A percentile compares a stretch with the other conserved stretches of the same genome.
Evolutionary conservation across 805 yeast species (phyloP).

Genomic region (Kazachstania africana): DNA sequence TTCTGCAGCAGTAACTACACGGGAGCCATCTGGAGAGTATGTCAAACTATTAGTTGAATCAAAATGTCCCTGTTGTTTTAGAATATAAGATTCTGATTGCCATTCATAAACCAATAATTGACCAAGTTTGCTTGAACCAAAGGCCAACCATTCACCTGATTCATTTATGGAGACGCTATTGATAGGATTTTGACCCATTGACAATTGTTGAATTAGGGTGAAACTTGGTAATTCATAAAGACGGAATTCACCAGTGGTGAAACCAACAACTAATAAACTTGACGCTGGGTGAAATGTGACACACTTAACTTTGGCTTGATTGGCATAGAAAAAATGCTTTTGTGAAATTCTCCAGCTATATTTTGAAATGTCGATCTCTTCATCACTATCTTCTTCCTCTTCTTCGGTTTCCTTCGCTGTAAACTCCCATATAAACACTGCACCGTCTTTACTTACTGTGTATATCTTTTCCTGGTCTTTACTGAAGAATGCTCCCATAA

Average conservation of each 20-base stretch:
- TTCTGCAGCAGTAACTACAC: conserved; percentile 86
- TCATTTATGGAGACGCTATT: conserved; percentile 69
- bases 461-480: conserved; percentile 81
- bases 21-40: conserved; percentile 91
- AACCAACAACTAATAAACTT: conserved; percentile 76
- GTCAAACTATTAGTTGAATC: conserved; percentile 76
- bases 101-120: conserved; percentile 94
- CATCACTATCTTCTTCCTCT: conserved; percentile 33
- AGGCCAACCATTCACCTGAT: conserved; percentile 94
- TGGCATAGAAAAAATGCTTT: conserved; percentile 62
- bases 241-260: conserved; percentile 80
- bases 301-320: conserved; percentile 55
- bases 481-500: conserved; percentile 77
- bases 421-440: conserved; percentile 86
- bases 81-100: conserved; percentile 92
- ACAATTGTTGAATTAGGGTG: conserved; percentile 68
- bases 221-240: conserved; percentile 79
- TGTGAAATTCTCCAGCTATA: conserved; percentile 75
- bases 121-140: conserved; percentile 86
- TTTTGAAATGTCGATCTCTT: conserved; percentile 28
- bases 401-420: conserved; percentile 42
- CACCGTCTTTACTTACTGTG: conserved; percentile 91
- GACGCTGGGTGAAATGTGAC: conserved; percentile 70
- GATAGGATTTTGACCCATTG: conserved; percentile 85
- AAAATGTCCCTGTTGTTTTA: conserved; percentile 95